Evolutionary conservation across 768 basidiomycete species (phyloP).

Genomic region (Amanita exitialis): DNA sequence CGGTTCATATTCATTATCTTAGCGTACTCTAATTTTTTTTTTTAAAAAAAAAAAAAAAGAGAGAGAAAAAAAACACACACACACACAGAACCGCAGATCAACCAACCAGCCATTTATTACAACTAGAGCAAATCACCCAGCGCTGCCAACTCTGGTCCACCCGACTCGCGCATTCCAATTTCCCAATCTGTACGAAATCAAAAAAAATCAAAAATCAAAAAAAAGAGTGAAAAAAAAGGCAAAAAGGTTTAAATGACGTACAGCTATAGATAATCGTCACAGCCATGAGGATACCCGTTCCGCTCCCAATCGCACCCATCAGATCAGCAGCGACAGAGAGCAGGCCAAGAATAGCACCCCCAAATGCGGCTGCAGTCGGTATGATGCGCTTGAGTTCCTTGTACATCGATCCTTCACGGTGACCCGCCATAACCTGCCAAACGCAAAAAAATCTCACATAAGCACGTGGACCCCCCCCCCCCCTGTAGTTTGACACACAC

Average conservation of each 20-base stretch:
- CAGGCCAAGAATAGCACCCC: constrained; percentile 92
- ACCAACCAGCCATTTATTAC: no score
- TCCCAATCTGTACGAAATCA: constrained; percentile 96
- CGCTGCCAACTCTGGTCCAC: constrained; percentile 75
- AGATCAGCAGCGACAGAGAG: constrained; percentile 88
- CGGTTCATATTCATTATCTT: no score
- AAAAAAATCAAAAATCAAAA: no score
- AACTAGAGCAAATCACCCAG: constrained; percentile 66
- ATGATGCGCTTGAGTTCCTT: constrained; percentile 98
- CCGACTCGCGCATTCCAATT: constrained; percentile 84
- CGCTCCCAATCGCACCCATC: constrained; percentile 93
- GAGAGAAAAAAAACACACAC: no score
- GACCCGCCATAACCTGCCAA: constrained; percentile 67
- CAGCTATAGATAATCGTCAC: constrained; percentile 96
- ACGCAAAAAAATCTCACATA: constrained; percentile 1
- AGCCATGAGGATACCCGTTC: constrained; percentile 95
- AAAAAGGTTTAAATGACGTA: no score
- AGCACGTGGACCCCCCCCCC: neutral
- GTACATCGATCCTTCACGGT: constrained; percentile 97
- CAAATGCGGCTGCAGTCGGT: constrained; percentile 94
- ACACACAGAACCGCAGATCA: no score
- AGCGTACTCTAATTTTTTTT: no score
- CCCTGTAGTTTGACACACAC: constrained; percentile 7
- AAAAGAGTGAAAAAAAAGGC: no score
- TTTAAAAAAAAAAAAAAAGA: no score